Percentiles rank a stretch among this genome's conserved stretches.
Evolutionary conservation across 2,329 filamentous ascomycete species (phyloP).

Genomic region (Triangularia verruculosa): DNA sequence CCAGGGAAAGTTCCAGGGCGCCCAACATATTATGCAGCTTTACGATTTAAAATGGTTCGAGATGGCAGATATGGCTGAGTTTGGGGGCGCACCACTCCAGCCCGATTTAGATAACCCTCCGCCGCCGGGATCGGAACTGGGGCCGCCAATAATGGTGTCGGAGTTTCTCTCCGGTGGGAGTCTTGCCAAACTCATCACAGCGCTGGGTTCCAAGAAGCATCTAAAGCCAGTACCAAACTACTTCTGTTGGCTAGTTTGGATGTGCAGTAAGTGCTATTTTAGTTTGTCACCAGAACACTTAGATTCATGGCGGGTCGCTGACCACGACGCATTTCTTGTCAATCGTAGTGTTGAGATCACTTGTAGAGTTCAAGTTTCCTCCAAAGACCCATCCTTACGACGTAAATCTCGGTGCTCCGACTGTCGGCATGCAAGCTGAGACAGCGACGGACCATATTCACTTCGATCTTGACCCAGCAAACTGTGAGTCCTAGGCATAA

Average conservation of each 20-base stretch:
- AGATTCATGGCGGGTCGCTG: too few relatives aligned
- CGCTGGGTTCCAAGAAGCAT: not conserved
- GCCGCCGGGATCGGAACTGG: not conserved
- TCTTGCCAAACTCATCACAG: not conserved
- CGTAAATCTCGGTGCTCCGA: not conserved
- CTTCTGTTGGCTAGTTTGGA: not conserved
- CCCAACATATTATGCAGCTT: not conserved
- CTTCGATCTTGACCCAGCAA: conserved; percentile 2
- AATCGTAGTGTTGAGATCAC: not conserved
- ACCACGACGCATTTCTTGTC: too few relatives aligned
- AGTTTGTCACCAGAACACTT: too few relatives aligned
- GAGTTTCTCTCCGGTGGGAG: not conserved
- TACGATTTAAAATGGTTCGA: not conserved
- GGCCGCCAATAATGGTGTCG: not conserved
- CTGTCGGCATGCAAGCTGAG: too few relatives aligned
- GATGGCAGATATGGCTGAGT: not conserved
- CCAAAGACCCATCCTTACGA: not conserved
- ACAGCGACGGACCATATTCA: not conserved
- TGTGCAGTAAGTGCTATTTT: not conserved
- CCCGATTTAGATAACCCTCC: not conserved
- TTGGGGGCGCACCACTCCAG: not conserved
- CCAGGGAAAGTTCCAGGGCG: not conserved
- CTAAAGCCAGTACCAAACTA: not conserved
- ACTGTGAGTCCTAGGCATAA: too few relatives aligned
- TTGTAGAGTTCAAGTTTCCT: not conserved